Conservation (phyloP, 23 red algal genomes). For the Gracilaria gracilis region DNA sequence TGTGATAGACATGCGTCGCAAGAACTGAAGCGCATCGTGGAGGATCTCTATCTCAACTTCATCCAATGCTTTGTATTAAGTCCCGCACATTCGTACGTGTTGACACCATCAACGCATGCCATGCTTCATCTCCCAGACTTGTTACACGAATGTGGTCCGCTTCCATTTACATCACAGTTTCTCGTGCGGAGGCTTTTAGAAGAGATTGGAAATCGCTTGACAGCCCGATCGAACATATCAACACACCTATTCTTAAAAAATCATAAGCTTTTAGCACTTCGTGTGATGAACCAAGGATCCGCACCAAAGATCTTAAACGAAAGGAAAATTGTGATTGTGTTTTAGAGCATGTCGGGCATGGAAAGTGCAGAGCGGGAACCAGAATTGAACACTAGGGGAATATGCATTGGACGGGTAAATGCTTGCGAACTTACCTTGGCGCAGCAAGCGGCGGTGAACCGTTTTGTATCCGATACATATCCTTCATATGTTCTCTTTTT, state of each 20-base stretch:
- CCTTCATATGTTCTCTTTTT: too few species aligned
- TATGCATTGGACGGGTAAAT: too few species aligned
- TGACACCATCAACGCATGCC: constrained; percentile 14
- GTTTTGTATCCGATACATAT: too few species aligned
- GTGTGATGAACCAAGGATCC: too few species aligned
- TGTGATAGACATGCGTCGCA: not conserved
- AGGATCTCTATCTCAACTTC: not conserved
- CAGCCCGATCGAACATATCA: not conserved
- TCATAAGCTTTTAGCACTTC: not conserved
- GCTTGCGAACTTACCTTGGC: too few species aligned
- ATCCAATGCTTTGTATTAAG: not conserved
- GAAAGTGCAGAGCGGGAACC: too few species aligned
- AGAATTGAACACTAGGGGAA: too few species aligned
- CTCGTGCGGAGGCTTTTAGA: not conserved
- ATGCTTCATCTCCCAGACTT: constrained; percentile 20
- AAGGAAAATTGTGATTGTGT: too few species aligned
- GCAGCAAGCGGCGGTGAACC: too few species aligned
- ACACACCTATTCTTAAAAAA: not conserved
- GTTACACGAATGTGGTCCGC: constrained; percentile 31
- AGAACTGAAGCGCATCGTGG: too few species aligned
- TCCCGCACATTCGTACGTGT: not conserved
- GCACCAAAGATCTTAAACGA: too few species aligned
- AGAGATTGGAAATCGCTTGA: not conserved
- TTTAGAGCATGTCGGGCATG: too few species aligned
- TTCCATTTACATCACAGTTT: not conserved